Evolutionary conservation across 495 filamentous ascomycete genomes (phyloP).

Genomic region (Platismatia glauca): DNA sequence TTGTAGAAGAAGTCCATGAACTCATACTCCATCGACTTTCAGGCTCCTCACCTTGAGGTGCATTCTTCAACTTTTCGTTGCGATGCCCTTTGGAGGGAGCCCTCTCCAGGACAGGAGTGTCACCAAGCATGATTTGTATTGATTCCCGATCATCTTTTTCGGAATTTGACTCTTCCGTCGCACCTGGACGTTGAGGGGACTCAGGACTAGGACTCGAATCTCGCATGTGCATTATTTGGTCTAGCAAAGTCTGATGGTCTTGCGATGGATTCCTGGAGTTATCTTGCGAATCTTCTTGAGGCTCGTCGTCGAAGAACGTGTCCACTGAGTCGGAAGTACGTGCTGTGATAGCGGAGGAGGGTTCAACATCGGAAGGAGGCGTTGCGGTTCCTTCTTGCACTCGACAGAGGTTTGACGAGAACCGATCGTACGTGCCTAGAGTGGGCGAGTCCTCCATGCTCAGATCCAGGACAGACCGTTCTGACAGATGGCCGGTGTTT

Average conservation of each 20-base stretch:
- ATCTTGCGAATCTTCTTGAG: constrained; percentile 48
- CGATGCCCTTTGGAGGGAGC: constrained; percentile 28
- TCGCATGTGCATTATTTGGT: constrained; percentile 45
- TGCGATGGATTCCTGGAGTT: constrained; percentile 30
- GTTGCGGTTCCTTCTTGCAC: constrained; percentile 33
- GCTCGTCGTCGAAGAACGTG: constrained; percentile 64
- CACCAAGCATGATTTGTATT: constrained; percentile 51
- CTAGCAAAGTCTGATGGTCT: constrained; percentile 40
- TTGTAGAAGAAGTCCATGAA: constrained; percentile 45
- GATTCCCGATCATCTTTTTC: constrained; percentile 49
- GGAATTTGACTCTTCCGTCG: constrained; percentile 33
- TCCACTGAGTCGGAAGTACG: constrained; percentile 47
- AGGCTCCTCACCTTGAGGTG: constrained; percentile 20
- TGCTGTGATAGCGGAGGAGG: constrained; percentile 33
- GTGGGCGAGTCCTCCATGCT: constrained; percentile 54
- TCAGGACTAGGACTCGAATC: constrained; percentile 31
- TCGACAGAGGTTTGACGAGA: constrained; percentile 32
- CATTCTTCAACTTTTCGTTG: constrained; percentile 26
- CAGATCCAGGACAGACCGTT: constrained; percentile 22
- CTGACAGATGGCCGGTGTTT: constrained; percentile 22
- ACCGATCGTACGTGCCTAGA: constrained; percentile 56
- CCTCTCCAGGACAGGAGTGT: constrained; percentile 35
- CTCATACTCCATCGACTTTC: constrained; percentile 43
- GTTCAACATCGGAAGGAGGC: constrained; percentile 41
- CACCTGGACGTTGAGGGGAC: constrained; percentile 26